Evolutionary conservation across 148 eudicot species (phyloP), one percentile per base, ranked within the genome.

Genomic region (Camellia lanceoleosa): DNA sequence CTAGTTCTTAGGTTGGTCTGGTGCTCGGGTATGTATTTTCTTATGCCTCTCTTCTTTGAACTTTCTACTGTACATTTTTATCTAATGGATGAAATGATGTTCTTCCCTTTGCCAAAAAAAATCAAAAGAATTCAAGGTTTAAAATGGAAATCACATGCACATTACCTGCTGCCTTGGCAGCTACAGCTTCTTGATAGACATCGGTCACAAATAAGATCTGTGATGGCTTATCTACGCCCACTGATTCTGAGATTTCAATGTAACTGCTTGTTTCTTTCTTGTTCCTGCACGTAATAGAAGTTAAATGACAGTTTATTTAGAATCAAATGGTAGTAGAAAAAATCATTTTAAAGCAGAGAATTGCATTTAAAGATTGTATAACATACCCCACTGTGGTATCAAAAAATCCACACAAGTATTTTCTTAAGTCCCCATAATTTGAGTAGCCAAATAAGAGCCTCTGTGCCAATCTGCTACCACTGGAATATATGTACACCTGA

Each of bases 401-500:
- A 64, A 93, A 95, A 84, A 82, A 95, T 74, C 99, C 99, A 73
- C 83, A 85, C 74, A 95, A 81, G 82, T 90, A 91, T 74, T 92
- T 91, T 78, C 99, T 86, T 69, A 95, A 85, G 87, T 95, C 99
- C 20, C 98, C 98, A 78, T 86, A 87, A 74, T 82, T 87, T 59
- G 98, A 87, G 82, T 95, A 84, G 49, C 97, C 97, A 87, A 95
- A 95, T 63, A 95, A 78, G 68, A 92, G 92, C 89, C 96, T 89
- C 62, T 95, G 99, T 19, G 99, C 99, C 78, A 95, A 88, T 83
- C 98, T 89, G 89, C 99, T 95, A 51, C 99, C 99, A 71, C 99
- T 95, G 65, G 99, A 95, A 83, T 93, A 95, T 60, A 95, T 95
- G 82, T 93, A 95, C 71, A 92, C 99, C 99, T 95, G 85, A 38